Evolutionary conservation across 495 filamentous ascomycete genomes (phyloP), one percentile per base, ranked within the genome.

Genomic region (Neurospora tetraspora): DNA sequence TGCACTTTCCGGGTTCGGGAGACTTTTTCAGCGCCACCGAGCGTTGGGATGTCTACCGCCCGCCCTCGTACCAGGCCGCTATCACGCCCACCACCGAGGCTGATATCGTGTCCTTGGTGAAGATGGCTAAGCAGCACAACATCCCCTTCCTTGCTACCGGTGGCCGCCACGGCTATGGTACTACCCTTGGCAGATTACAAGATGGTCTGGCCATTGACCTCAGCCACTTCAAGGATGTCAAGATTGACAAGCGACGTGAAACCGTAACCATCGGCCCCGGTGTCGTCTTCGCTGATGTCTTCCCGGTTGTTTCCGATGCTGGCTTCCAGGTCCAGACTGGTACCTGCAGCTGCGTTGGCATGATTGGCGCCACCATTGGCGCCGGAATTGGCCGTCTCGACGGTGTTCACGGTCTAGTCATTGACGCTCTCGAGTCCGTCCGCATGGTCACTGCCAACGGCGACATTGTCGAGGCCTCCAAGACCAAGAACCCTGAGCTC

Each of bases 331-430:
- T 75, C 23, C 61, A 72, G 71, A 71, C 8, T 70, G 71, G 34
- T 39, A 69, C 38, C 31, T 47, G 73, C 45, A 72, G 71, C 36
- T 81, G 79, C 71, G 78, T 82, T 27, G 82, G 82, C n/a, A 69
- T 82, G 23, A 61, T 81, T 53, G 82, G 82, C 9, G 80, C 78
- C 7, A 79, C 81, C 16, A 76, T 86, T 34, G 85, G 84, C 37
- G 85, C 77, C 34, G 83, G 83, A n/a, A 71, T 83, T 9, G 82
- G 83, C 11, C 71, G 69, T 18, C 71, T 77, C 11, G 74, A 79
- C 38, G 83, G 82, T 16, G 42, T 80, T 10, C 77, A 81, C 72
- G 85, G 85, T 11, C 70, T 83, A 3, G 75, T 76, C 8, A 45
- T 79, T 6, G 85, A 86, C 74, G 71, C 76, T 4, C 76, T 86